Base-by-base conservation (phyloP, 2,329 filamentous ascomycete species). In the Metarhizium brunneum region DNA sequence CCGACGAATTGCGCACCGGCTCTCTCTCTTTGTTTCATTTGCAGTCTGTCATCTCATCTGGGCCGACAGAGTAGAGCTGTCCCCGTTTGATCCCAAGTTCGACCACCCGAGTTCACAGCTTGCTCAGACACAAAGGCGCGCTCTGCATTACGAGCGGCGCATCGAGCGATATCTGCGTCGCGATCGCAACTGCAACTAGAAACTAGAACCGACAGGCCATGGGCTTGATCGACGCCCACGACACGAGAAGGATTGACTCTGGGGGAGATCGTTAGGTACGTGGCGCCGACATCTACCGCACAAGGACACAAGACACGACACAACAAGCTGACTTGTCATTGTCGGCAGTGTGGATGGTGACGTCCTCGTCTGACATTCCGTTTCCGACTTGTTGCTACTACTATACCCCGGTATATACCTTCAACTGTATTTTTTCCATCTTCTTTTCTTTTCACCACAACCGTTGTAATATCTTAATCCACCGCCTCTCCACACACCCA, bases 191-290 rank as follows among this genome's bases (percentile, higher is more conserved):
- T 16, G 11, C 42, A 10, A 20, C 42, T 2, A 45, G 18, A 45
- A 18, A 20, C 11, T 10, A 52, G 54, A 52, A 54, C 52, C 52
- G 53, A 52, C 60, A 65, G 68, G 69, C 67, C 67, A 71, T 71
- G 69, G 66, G 67, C 66, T 68, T 68, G 62, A 62, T 57, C 64
- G 55, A 54, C 64, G 62, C 47, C 57, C 56, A 57, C 62, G 61
- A 58, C 62, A 60, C 55, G 59, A 62, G 61, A 61, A 64, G 65
- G 63, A 69, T 61, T 45, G 66, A 67, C 63, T 63, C 62, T 57
- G 64, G 65, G 64, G 63, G 60, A 62, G 56, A 61, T 61, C 55
- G 63, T 56, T 66, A 66, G 64, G 64, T 66, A 58, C 47, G 64
- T 63, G 13, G 38, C 29, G 36, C 25, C 45, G 7, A 13, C 45